Evolutionary conservation across 176 grass and related monocot genomes (phyloP).

Genomic region (Zizania latifolia): DNA sequence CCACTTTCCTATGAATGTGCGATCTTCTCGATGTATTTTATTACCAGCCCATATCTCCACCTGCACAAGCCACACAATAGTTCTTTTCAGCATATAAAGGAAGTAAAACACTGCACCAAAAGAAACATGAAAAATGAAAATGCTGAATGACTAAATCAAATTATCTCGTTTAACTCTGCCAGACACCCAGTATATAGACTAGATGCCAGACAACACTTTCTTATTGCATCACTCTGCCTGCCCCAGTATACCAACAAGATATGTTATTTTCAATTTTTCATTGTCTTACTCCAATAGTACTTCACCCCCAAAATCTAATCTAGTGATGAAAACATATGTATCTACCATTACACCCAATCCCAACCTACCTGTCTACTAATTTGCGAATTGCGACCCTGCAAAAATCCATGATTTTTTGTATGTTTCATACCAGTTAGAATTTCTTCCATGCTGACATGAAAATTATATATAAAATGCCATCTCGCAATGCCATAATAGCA

Average conservation of each 20-base stretch:
- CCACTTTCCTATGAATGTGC: conserved; percentile 88
- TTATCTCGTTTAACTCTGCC: background rate
- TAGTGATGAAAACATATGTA: background rate
- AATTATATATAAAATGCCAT: background rate
- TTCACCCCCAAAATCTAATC: background rate
- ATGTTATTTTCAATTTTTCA: too few relatives aligned
- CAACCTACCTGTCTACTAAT: background rate
- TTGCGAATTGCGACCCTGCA: background rate
- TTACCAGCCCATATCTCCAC: conserved; percentile 98
- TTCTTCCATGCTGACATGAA: background rate
- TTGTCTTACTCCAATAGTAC: background rate
- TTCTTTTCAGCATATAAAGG: background rate
- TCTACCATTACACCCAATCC: background rate
- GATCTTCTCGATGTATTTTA: conserved; percentile 74
- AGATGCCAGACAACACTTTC: background rate
- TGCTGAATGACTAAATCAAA: background rate
- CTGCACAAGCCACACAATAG: conserved; percentile 40
- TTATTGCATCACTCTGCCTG: too few relatives aligned
- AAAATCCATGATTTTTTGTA: background rate
- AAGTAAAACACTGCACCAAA: conserved; percentile 14
- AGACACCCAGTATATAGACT: background rate
- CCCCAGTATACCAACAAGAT: too few relatives aligned
- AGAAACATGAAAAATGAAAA: conserved; percentile 11
- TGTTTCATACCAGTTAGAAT: background rate
- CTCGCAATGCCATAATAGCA: background rate